These are phyloP conservation scores for Trichoderma atroviride DNA, from an alignment of 2,329 filamentous ascomycete genomes.

Conservation along the genomic window DNA sequence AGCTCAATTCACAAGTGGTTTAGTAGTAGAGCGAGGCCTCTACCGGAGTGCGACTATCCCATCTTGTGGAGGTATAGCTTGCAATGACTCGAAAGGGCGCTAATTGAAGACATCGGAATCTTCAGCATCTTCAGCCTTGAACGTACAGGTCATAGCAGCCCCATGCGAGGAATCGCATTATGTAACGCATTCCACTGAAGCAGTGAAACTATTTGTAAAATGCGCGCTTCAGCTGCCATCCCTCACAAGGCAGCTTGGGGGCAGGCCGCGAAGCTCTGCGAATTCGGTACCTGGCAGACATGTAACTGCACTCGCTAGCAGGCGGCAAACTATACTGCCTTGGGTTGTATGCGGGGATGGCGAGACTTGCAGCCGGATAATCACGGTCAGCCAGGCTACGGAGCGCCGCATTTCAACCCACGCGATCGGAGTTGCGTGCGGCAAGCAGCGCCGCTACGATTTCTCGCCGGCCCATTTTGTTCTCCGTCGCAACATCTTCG, in stretches of 20 bases:
- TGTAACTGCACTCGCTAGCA: not conserved
- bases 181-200: not conserved
- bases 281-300: not conserved
- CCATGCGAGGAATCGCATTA: not conserved
- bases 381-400: conserved; percentile 32
- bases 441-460: conserved; percentile 17
- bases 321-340: not conserved
- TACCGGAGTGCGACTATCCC: not conserved
- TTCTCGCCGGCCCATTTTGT: not conserved
- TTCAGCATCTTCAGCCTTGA: not conserved
- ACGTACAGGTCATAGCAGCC: not conserved
- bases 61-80: not conserved
- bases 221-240: not conserved
- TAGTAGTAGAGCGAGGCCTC: not conserved
- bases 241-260: not conserved
- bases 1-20: not conserved
- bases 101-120: not conserved
- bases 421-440: conserved; percentile 9
- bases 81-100: not conserved
- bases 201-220: not conserved
- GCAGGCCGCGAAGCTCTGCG: not conserved
- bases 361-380: conserved; percentile 28
- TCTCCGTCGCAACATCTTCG: not conserved
- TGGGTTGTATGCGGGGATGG: conserved; percentile 22
- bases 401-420: conserved; percentile 14